Base-by-base conservation (phyloP, 192 early-diverging fungal genomes). In the Coemansia aciculifera region DNA sequence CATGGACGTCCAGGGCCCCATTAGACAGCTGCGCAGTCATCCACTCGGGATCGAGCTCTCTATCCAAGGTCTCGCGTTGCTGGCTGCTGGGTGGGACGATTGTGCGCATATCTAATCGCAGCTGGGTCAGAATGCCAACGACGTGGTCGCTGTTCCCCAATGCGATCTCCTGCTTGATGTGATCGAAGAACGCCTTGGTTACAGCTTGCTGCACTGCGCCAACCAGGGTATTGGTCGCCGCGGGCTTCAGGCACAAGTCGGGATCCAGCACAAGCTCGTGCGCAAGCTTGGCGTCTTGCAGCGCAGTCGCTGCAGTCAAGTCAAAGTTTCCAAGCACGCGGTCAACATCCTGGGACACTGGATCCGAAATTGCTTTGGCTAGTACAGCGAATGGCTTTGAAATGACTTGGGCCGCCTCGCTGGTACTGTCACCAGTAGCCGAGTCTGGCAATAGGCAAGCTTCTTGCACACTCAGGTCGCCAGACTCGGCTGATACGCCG, bases 211-310 rank as follows among this genome's bases (percentile, higher is more conserved):
- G 73, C n/a, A 75, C 68, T 2, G 72, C 48, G 0, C 68, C 73
- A 2, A 31, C 68, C 11, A 64, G 60, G 1, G 73, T 66, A 36
- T 59, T 75, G 6, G 32, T 46, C 0, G 42, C 59, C 34, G 67
- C 62, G 23, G 73, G 73, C 40, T 74, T 49, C 3, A 80, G 66
- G 1, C 63, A 72, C 49, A 72, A 42, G 3, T 66, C 66, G 17
- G 78, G 78, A 36, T 80, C 73, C 0, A 80, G 52, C 1, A 79
- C 68, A 27, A 79, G 61, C 32, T 79, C 78, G 43, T 79, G 78
- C 34, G 78, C 78, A 11, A 79, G 46, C n/a, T 63, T 71, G 27
- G 66, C 72, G 12, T 79, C 63, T 38, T 79, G 64, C 40, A 79
- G 63, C 0, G 78, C 71, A 6, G 72, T 62, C 0, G 78, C 62